These are phyloP conservation scores for Alternaria viburni DNA, from an alignment of 2,329 filamentous ascomycete species.

Conservation along the genomic window DNA sequence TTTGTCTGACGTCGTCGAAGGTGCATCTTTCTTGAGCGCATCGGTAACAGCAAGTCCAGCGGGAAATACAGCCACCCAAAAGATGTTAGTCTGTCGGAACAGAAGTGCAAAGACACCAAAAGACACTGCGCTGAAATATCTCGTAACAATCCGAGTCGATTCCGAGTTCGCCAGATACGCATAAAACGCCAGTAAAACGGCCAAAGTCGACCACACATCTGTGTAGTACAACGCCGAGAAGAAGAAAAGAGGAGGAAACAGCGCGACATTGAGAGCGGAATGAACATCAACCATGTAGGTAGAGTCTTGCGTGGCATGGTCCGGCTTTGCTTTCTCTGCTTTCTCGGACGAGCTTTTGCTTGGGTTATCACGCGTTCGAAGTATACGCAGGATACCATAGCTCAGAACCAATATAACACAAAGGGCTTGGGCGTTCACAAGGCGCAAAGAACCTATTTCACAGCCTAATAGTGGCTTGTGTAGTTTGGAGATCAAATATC, in stretches of 20 bases:
- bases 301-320: constrained; percentile 27
- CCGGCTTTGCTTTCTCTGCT: background rate
- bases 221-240: constrained; percentile 97
- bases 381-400: constrained; percentile 29
- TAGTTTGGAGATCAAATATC: constrained; percentile 52
- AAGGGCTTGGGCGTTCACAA: constrained; percentile 49
- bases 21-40: constrained; percentile 27
- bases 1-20: background rate
- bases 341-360: background rate
- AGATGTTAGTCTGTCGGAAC: constrained; percentile 95
- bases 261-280: constrained; percentile 76
- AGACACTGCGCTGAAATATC: constrained; percentile 44
- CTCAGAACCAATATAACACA: constrained; percentile 43
- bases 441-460: constrained; percentile 46
- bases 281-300: constrained; percentile 55
- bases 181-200: constrained; percentile 74
- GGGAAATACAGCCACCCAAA: constrained; percentile 86
- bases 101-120: constrained; percentile 71
- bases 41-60: constrained; percentile 58
- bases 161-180: constrained; percentile 47
- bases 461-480: constrained; percentile 50
- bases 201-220: constrained; percentile 80
- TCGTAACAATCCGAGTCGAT: constrained; percentile 17
- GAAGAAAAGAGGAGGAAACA: constrained; percentile 94
- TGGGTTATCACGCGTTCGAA: constrained; percentile 12